Base-by-base conservation (phyloP, 1,139 yeast species). In the Diutina catenulata region DNA sequence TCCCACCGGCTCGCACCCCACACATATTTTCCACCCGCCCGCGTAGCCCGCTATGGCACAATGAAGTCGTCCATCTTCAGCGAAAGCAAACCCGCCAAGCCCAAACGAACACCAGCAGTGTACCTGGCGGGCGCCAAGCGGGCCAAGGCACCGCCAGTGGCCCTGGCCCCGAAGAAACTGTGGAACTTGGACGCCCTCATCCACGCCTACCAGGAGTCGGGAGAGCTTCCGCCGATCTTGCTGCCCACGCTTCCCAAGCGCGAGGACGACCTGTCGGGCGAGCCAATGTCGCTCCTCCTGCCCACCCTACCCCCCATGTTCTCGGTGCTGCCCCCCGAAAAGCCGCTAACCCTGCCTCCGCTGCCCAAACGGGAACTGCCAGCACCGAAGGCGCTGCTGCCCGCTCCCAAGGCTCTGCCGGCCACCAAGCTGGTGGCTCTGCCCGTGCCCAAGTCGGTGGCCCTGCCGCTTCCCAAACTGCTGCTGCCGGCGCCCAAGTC, bases 151-250 rank as follows among this genome's bases (percentile, higher is more conserved):
- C 31, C 37, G 23, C 26, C 29, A 11, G 25, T 8, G 13, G 19
- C 29, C 32, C 10, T 19, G 3, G 43, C 37, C 53, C 35, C 35
- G 24, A 31, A 31, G 14, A 21, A 11, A 7, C 35, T 31, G 6
- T 67, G 73, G 72, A 64, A 63, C 43, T 45, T 67, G 38, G 69
- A 66, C 35, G 70, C 66, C 19, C 51, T 67, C 55, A 41, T 65
- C 22, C 31, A 51, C 20, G 52, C 60, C n/a, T 66, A 64, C 46
- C 51, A 55, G 23, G 61, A 60, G 5, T 44, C 49, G n/a, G 64
- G 64, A 2, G 33, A 41, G 2, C 53, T 67, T 33, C 73, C 73
- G 1, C 64, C 65, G 0, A 56, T 59, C 7, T 49, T 67, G 25
- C 63, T 70, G 3, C 73, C 73, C 2, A 61, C 68, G 0, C 45